These are phyloP conservation scores for Psilocybe mexicana DNA, from an alignment of 1,284 basidiomycete genomes.

Conservation along the genomic window DNA sequence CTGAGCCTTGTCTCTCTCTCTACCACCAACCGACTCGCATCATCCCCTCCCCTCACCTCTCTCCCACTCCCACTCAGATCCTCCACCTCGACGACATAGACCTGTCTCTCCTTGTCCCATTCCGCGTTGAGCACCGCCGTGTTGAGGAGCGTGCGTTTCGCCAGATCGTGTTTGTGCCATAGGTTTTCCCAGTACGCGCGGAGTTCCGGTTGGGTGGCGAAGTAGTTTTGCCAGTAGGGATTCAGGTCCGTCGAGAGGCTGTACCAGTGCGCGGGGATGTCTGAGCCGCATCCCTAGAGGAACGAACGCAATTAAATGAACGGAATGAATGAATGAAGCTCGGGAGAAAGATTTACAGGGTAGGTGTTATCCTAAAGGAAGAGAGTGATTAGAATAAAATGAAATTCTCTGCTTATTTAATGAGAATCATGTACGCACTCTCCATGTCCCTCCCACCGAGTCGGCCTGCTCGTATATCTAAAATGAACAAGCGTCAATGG, in stretches of 20 bases:
- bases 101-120: constrained; percentile 45
- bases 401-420: background rate
- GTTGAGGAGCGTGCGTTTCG: constrained; percentile 41
- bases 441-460: constrained; percentile 53
- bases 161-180: constrained; percentile 43
- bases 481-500: too few relatives aligned
- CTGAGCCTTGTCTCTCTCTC: constrained; percentile 20
- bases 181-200: constrained; percentile 50
- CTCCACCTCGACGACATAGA: constrained; percentile 41
- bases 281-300: constrained; percentile 51
- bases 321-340: background rate
- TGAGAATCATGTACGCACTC: constrained; percentile 31
- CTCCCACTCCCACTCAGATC: constrained; percentile 26
- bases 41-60: background rate
- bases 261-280: constrained; percentile 57
- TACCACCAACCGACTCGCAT: background rate
- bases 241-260: constrained; percentile 56
- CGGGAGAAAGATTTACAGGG: constrained; percentile 30
- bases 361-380: constrained; percentile 43
- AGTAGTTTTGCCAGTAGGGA: constrained; percentile 48
- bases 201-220: constrained; percentile 49
- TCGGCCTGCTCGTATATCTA: constrained; percentile 53
- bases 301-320: background rate
- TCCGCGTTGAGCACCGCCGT: constrained; percentile 41
- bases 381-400: background rate